Evolutionary conservation across 1,139 yeast species (phyloP).

Genomic region (Candida sp.): DNA sequence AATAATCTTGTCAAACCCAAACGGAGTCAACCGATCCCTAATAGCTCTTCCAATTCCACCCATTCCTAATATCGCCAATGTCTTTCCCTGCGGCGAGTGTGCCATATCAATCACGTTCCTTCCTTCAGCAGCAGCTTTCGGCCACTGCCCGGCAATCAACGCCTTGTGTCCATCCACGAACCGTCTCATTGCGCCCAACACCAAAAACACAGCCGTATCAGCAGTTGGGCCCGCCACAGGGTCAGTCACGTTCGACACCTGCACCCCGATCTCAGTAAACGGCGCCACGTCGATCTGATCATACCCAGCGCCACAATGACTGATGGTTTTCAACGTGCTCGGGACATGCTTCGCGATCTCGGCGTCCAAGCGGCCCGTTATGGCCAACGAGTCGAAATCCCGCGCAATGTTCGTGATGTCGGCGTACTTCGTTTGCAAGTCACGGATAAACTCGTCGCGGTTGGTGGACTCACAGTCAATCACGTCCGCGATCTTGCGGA

Average conservation of each 20-base stretch:
- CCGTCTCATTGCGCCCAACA: slow-evolving; percentile 70
- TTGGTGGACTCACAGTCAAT: slow-evolving; percentile 44
- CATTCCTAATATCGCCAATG: slow-evolving; percentile 71
- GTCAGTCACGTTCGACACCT: slow-evolving; percentile 71
- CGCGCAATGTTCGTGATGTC: slow-evolving; percentile 54
- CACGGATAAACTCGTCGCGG: slow-evolving; percentile 54
- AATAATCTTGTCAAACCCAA: slow-evolving; percentile 60
- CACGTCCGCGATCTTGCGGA: slow-evolving; percentile 51
- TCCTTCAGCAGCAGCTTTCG: slow-evolving; percentile 19
- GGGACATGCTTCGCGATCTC: slow-evolving; percentile 72
- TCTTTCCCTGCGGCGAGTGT: slow-evolving; percentile 61
- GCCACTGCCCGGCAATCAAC: slow-evolving; percentile 63
- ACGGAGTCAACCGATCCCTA: slow-evolving; percentile 62
- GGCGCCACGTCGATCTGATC: slow-evolving; percentile 72
- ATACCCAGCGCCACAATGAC: slow-evolving; percentile 93
- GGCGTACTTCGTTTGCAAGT: slow-evolving; percentile 49
- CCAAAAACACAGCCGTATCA: slow-evolving; percentile 69
- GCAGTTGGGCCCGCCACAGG: slow-evolving; percentile 84
- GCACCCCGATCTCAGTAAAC: slow-evolving; percentile 53
- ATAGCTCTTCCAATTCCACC: slow-evolving; percentile 80
- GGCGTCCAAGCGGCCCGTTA: slow-evolving; percentile 76
- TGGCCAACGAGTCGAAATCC: slow-evolving; percentile 45
- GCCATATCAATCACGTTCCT: slow-evolving; percentile 29
- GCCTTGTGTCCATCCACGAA: slow-evolving; percentile 47
- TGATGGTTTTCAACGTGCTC: slow-evolving; percentile 58